Evolutionary conservation across 306 rosid genomes (phyloP).

Genomic region (Medicago ruthenica): DNA sequence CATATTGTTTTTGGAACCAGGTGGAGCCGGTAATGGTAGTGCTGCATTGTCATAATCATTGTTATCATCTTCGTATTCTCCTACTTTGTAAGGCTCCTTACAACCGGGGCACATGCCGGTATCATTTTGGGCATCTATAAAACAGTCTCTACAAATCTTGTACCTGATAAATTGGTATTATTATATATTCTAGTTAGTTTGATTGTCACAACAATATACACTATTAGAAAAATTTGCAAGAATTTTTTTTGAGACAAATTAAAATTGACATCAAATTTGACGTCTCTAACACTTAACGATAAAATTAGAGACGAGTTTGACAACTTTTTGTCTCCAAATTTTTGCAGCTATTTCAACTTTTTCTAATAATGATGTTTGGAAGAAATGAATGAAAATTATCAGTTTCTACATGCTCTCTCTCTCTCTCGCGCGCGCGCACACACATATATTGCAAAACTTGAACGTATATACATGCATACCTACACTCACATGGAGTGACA

Average conservation of each 20-base stretch:
- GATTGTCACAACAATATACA: background rate
- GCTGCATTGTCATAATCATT: conserved; percentile 52
- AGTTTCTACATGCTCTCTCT: background rate
- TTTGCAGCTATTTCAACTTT: no score
- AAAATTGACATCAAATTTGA: no score
- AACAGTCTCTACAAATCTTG: conserved; percentile 91
- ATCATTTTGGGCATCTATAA: conserved; percentile 76
- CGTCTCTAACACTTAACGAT: background rate
- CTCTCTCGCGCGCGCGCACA: no score
- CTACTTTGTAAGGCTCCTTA: conserved; percentile 72
- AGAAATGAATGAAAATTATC: background rate
- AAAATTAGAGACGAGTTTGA: no score
- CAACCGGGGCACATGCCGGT: conserved; percentile 83
- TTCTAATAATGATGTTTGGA: no score
- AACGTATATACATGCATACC: conserved; percentile 52
- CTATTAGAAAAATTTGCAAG: no score
- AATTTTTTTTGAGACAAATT: no score
- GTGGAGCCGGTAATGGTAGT: conserved; percentile 65
- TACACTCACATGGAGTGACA: conserved; percentile 85
- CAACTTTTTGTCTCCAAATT: no score
- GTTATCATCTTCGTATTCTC: conserved; percentile 61
- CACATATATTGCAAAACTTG: background rate
- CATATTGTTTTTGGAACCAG: conserved; percentile 66
- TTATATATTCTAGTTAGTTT: background rate
- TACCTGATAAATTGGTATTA: conserved; percentile 54